Percentiles rank a stretch among this genome's conserved stretches.
Evolutionary conservation across 305 asterid genomes (phyloP).

Genomic region (Rubia occidens): DNA sequence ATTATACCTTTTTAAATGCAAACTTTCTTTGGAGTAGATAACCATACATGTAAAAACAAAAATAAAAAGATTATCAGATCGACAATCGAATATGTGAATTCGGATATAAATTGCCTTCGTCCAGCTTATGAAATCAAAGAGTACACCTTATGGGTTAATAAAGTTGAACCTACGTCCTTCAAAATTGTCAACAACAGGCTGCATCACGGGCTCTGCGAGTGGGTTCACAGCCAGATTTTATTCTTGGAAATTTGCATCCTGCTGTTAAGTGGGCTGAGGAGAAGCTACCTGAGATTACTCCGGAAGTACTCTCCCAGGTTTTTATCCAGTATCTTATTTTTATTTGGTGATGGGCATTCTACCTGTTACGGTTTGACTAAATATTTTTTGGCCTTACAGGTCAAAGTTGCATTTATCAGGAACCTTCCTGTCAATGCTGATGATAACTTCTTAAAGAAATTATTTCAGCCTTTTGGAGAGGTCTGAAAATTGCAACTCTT

Average conservation of each 20-base stretch:
- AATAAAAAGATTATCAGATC: constrained; percentile 3
- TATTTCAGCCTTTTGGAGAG: constrained; percentile 82
- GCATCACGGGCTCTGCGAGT: constrained; percentile 78
- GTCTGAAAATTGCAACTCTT: constrained; percentile 26
- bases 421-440: constrained; percentile 63
- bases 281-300: constrained; percentile 45
- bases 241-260: constrained; percentile 79
- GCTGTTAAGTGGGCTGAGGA: constrained; percentile 89
- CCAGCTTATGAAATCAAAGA: constrained; percentile 24
- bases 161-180: constrained; percentile 53
- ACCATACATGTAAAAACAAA: not conserved
- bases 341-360: constrained; percentile 12
- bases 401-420: constrained; percentile 73
- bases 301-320: constrained; percentile 69
- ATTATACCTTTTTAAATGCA: constrained; percentile 13
- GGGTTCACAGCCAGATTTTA: constrained; percentile 67
- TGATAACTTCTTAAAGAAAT: constrained; percentile 58
- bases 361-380: constrained; percentile 16
- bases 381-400: constrained; percentile 38
- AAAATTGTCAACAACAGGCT: constrained; percentile 92
- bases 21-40: constrained; percentile 4
- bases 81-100: constrained; percentile 12
- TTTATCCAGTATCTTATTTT: constrained; percentile 13
- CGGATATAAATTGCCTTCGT: constrained; percentile 15
- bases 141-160: constrained; percentile 20